Evolutionary conservation across 1,139 yeast genomes (phyloP).

Genomic region (Scheffersomyces illinoinensis): DNA sequence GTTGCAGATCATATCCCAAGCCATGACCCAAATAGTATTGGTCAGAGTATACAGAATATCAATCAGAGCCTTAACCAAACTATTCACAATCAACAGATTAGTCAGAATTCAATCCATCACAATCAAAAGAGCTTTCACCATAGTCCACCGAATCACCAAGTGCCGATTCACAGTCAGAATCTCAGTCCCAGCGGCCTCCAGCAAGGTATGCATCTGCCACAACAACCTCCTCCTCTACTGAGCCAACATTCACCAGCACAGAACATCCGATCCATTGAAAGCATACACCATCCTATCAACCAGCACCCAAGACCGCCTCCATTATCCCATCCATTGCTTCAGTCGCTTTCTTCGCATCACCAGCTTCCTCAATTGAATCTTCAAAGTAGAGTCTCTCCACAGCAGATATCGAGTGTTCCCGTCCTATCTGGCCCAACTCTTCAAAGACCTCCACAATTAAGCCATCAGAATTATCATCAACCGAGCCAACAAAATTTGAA

Average conservation of each 20-base stretch:
- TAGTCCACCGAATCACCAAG: not conserved
- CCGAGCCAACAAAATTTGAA: not conserved
- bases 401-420: not conserved
- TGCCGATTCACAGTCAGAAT: not conserved
- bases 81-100: not conserved
- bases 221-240: not conserved
- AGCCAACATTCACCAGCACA: not conserved
- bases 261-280: not conserved
- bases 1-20: too few species aligned
- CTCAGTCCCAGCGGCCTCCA: not conserved
- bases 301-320: not conserved
- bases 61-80: not conserved
- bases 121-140: not conserved
- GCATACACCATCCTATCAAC: not conserved
- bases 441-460: not conserved
- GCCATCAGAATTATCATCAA: not conserved
- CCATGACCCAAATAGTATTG: too few species aligned
- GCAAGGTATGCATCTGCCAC: not conserved
- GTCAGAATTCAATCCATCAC: not conserved
- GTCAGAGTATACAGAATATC: not conserved
- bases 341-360: not conserved
- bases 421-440: not conserved
- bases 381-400: not conserved
- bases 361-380: conserved; percentile 1
- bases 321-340: not conserved